These are phyloP conservation scores for Sclerotinia glacialis DNA, from an alignment of 2,329 filamentous ascomycete genomes.

Conservation along the genomic window DNA sequence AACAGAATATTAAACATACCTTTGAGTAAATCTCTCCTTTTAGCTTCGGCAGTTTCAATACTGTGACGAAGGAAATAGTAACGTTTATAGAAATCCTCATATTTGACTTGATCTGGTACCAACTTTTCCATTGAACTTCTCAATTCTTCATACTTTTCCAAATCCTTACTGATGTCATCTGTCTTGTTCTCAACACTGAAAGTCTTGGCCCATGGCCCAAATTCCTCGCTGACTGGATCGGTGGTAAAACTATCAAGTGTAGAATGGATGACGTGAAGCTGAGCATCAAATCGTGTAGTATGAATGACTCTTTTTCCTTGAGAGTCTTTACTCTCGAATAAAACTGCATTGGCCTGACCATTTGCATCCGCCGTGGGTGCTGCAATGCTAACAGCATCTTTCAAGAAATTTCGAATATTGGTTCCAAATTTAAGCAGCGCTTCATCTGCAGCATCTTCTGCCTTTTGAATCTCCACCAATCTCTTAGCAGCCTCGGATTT, in stretches of 20 bases:
- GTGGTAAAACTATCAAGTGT: slow-evolving; percentile 76
- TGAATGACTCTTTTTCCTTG: slow-evolving; percentile 91
- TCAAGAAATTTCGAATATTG: slow-evolving; percentile 84
- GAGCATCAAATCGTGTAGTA: slow-evolving; percentile 89
- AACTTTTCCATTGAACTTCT: slow-evolving; percentile 88
- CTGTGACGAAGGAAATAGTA: slow-evolving; percentile 95
- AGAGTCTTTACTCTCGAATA: slow-evolving; percentile 93
- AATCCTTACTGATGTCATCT: slow-evolving; percentile 72
- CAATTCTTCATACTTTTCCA: slow-evolving; percentile 84
- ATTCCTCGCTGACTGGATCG: slow-evolving; percentile 75
- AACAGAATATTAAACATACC: slow-evolving; percentile 52
- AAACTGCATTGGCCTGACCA: slow-evolving; percentile 57
- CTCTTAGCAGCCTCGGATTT: slow-evolving; percentile 75
- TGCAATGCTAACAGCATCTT: slow-evolving; percentile 84
- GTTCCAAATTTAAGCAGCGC: slow-evolving; percentile 87
- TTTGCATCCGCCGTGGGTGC: slow-evolving; percentile 59
- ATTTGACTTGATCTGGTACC: slow-evolving; percentile 90
- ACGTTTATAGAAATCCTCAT: slow-evolving; percentile 84
- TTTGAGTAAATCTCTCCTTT: slow-evolving; percentile 84
- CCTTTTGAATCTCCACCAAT: slow-evolving; percentile 83
- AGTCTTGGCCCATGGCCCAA: slow-evolving; percentile 64
- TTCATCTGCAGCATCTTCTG: slow-evolving; percentile 95
- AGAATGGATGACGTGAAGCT: slow-evolving; percentile 92
- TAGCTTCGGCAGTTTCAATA: slow-evolving; percentile 87
- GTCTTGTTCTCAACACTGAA: slow-evolving; percentile 87